Evolutionary conservation across 129 eudicot genomes (phyloP), one percentile per base, ranked within the genome.

Genomic region (Chrysanthemum lavandulifolium): DNA sequence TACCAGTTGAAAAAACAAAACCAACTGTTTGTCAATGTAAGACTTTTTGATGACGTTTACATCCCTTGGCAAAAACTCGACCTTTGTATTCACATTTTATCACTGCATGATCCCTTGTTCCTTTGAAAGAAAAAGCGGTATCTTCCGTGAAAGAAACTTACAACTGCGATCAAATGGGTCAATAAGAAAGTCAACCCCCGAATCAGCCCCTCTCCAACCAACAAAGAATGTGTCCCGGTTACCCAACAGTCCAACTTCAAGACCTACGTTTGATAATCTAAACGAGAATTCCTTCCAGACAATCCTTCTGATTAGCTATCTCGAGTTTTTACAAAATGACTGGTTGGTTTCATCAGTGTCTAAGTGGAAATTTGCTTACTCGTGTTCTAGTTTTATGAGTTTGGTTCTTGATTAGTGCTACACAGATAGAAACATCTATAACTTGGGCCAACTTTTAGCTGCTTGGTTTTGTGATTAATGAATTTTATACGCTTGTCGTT

Each of bases 151-250:
- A 84, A 36, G 80, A 21, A 89, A 67, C 47, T 78, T 82, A 57
- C 92, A 86, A 0, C 79, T 86, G 15, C 79, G 82, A 36, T 79
- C 77, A 63, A 89, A 89, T 1, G 92, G 89, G 45, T 89, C 96
- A 4, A 89, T 82, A 1, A 86, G 58, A 68, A 89, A 86, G 61
- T 89, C 81, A 61, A 86, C 77, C 53, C 92, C 92, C 10, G 61
- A 10, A 36, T 70, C 57, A 51, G 84, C 81, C n/a, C 87, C 86
- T 56, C 70, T 82, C 96, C 96, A 89, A 33, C 81, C 86, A 48
- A 84, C 96, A 65, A 84, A 13, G 15, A 89, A 79, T 16, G 82
- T 72, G 72, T 84, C 83, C 12, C 62, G 50, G 76, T 77, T 82
- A 64, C 48, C 76, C 68, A 84, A 27, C 6, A 72, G 18, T 15